A percentile compares a stretch with the other conserved stretches of the same genome.
These are phyloP conservation scores for Kuraishia borneana DNA, from an alignment of 805 yeast genomes.

Conservation along the genomic window DNA sequence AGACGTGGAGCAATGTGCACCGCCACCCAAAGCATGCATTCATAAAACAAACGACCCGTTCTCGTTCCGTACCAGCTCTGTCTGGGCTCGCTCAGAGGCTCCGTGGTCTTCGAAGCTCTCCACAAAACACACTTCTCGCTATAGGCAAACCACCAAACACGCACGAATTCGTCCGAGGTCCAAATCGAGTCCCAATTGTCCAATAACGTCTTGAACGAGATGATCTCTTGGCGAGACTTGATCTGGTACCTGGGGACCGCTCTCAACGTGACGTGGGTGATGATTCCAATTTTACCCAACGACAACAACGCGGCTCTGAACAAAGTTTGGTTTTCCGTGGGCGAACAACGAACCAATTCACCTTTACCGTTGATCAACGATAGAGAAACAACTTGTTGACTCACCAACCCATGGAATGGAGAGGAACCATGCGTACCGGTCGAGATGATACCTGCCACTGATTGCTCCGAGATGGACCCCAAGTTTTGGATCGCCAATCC, in stretches of 20 bases:
- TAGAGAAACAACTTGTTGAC: slow-evolving; percentile 76
- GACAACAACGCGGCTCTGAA: slow-evolving; percentile 80
- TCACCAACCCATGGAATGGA: slow-evolving; percentile 81
- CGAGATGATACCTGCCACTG: slow-evolving; percentile 89
- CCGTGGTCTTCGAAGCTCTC: slow-evolving; percentile 75
- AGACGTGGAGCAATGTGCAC: slow-evolving; percentile 62
- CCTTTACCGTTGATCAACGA: slow-evolving; percentile 72
- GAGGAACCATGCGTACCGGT: slow-evolving; percentile 97
- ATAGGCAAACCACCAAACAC: slow-evolving; percentile 98
- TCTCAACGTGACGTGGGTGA: slow-evolving; percentile 76
- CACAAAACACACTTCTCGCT: slow-evolving; percentile 76
- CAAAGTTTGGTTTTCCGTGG: slow-evolving; percentile 47
- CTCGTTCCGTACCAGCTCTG: slow-evolving; percentile 79
- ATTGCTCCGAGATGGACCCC: slow-evolving; percentile 91
- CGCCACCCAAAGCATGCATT: slow-evolving; percentile 67
- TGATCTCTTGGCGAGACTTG: slow-evolving; percentile 71
- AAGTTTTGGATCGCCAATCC: slow-evolving; percentile 80
- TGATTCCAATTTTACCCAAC: slow-evolving; percentile 85
- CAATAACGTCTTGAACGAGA: slow-evolving; percentile 64
- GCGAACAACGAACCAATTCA: slow-evolving; percentile 54
- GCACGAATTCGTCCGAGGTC: slow-evolving; percentile 81
- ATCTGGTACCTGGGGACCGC: slow-evolving; percentile 77
- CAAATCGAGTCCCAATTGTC: slow-evolving; percentile 69
- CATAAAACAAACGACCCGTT: slow-evolving; percentile 71
- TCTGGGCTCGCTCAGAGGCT: slow-evolving; percentile 52